Percentiles rank a stretch among this genome's conserved stretches.
phyloP scores from a whole-genome alignment of 495 filamentous ascomycete species.

The Annulohypoxylon stygium region DNA sequence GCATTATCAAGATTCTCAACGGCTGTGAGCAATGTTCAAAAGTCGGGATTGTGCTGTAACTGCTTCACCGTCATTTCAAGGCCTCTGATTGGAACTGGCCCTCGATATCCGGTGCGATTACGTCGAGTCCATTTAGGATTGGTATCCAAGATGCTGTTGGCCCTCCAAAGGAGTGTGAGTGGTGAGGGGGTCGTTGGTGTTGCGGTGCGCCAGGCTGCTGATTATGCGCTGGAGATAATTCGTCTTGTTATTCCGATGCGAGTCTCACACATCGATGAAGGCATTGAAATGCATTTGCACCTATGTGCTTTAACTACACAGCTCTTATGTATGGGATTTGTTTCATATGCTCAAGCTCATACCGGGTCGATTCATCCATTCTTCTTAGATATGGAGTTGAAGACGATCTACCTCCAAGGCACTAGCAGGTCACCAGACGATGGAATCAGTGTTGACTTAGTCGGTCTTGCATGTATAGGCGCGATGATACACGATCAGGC shows the following conservation, averaged over 20 bases:
- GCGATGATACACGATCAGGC: background rate
- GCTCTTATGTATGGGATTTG: background rate
- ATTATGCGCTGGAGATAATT: background rate
- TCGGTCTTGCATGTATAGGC: background rate
- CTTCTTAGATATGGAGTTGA: background rate
- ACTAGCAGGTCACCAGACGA: background rate
- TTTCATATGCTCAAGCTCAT: background rate
- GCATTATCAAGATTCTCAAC: background rate
- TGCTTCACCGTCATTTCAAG: background rate
- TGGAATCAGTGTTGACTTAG: background rate
- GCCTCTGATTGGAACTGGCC: background rate
- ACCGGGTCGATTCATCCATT: background rate
- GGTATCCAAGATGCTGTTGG: background rate
- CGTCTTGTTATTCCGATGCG: background rate
- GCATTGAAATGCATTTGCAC: background rate
- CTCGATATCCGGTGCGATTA: background rate
- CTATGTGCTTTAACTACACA: background rate
- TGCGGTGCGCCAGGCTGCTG: background rate
- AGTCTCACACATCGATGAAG: background rate
- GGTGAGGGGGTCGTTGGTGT: background rate
- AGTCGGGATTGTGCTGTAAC: background rate
- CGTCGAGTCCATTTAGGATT: background rate
- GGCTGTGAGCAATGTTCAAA: background rate
- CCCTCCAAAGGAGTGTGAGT: background rate
- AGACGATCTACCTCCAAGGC: background rate